A percentile compares a stretch with the other conserved stretches of the same genome.
Evolutionary conservation across 2,329 filamentous ascomycete genomes (phyloP).

Genomic region (Ilyonectria mors-panacis): DNA sequence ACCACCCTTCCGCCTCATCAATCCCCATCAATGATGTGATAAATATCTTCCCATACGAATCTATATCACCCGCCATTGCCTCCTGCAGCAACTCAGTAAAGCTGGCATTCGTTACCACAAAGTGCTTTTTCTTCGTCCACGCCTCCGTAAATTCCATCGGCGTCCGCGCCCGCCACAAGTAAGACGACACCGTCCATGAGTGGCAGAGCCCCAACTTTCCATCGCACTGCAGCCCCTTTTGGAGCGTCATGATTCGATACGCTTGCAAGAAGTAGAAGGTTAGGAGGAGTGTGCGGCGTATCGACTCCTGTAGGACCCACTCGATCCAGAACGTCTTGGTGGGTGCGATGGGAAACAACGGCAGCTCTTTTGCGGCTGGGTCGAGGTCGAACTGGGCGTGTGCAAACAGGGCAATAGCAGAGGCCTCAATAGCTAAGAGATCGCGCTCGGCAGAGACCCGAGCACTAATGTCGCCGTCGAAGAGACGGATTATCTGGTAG

Average conservation of each 20-base stretch:
- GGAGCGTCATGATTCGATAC: slow-evolving; percentile 54
- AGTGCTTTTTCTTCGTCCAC: slow-evolving; percentile 55
- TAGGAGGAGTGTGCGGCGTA: slow-evolving; percentile 65
- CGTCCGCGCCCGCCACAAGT: slow-evolving; percentile 56
- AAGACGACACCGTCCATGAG: slow-evolving; percentile 57
- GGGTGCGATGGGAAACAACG: slow-evolving; percentile 55
- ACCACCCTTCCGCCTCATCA: slow-evolving; percentile 54
- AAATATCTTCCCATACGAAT: slow-evolving; percentile 59
- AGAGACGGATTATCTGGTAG: slow-evolving; percentile 66
- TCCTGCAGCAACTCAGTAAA: slow-evolving; percentile 49
- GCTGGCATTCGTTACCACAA: slow-evolving; percentile 51
- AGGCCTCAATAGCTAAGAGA: slow-evolving; percentile 52
- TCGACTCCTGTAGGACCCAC: slow-evolving; percentile 69
- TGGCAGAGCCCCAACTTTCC: slow-evolving; percentile 51
- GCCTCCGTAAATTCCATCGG: slow-evolving; percentile 56
- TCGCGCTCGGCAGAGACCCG: slow-evolving; percentile 56
- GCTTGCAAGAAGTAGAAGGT: slow-evolving; percentile 61
- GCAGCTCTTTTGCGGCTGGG: slow-evolving; percentile 38
- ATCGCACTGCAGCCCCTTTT: slow-evolving; percentile 46
- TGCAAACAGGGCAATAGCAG: slow-evolving; percentile 51
- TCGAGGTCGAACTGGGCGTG: slow-evolving; percentile 52
- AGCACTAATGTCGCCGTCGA: slow-evolving; percentile 64
- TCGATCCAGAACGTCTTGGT: slow-evolving; percentile 63
- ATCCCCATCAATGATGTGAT: slow-evolving; percentile 50
- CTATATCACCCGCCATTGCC: slow-evolving; percentile 59